Conservation (phyloP, 2,329 filamentous ascomycete species). For the Stachybotrys elegans region DNA sequence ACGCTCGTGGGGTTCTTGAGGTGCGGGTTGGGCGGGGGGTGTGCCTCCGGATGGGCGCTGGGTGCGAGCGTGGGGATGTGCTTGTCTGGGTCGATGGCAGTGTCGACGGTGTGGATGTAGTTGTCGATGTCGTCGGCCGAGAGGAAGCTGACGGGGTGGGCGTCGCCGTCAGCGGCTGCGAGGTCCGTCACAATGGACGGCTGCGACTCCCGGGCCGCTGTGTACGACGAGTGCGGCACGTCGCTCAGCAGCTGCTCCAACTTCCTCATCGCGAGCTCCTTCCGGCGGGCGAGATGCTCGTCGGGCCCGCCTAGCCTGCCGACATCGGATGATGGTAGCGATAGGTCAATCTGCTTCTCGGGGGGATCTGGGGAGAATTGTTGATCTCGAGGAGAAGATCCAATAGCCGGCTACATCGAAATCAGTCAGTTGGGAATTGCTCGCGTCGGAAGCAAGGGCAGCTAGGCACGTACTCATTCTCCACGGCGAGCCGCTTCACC, state of each 20-base stretch:
- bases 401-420: constrained; percentile 64
- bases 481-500: constrained; percentile 77
- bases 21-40: constrained; percentile 32
- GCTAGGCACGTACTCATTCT: constrained; percentile 74
- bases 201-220: constrained; percentile 56
- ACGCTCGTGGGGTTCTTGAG: constrained; percentile 79
- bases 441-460: constrained; percentile 4
- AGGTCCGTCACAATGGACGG: constrained; percentile 50
- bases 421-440: constrained; percentile 13
- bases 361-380: constrained; percentile 70
- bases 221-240: constrained; percentile 47
- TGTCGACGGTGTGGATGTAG: constrained; percentile 64
- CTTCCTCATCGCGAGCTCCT: constrained; percentile 39
- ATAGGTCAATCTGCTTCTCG: constrained; percentile 69
- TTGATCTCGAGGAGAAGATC: constrained; percentile 90
- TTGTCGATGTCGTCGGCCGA: constrained; percentile 68
- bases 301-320: constrained; percentile 28
- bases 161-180: constrained; percentile 43
- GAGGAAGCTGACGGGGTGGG: constrained; percentile 61
- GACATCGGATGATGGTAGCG: constrained; percentile 37
- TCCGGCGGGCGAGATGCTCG: constrained; percentile 29
- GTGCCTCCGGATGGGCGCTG: constrained; percentile 31
- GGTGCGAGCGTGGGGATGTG: constrained; percentile 48
- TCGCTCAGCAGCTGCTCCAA: constrained; percentile 45
- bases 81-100: constrained; percentile 36